Evolutionary conservation across 805 yeast genomes (phyloP).

Genomic region (Tetrapisispora fleetii): DNA sequence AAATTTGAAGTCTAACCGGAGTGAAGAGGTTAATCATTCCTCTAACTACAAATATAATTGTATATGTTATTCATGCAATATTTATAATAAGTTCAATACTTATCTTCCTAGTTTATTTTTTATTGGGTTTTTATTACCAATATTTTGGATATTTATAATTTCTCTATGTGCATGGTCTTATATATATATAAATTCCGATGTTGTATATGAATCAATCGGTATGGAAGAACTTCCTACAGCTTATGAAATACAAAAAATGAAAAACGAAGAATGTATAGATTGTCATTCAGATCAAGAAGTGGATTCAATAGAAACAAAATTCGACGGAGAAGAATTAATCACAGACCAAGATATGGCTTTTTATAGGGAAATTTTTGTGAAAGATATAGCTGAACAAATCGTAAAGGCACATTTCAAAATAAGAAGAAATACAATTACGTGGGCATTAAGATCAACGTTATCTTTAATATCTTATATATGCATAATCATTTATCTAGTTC

Average conservation of each 20-base stretch:
- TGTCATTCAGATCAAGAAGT: not conserved
- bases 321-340: not conserved
- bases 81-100: conserved; percentile 1
- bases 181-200: conserved; percentile 15
- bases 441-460: conserved; percentile 10
- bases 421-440: conserved; percentile 8
- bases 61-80: conserved; percentile 18
- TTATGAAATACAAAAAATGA: conserved; percentile 12
- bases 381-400: conserved; percentile 9
- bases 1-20: not conserved
- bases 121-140: conserved; percentile 19
- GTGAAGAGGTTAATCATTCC: not conserved
- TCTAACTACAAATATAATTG: conserved; percentile 9
- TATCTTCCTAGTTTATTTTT: conserved; percentile 11
- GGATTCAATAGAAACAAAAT: not conserved
- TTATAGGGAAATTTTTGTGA: conserved; percentile 6
- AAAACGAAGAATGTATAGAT: not conserved
- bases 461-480: not conserved
- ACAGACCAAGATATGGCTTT: not conserved
- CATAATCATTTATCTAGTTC: not conserved
- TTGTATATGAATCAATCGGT: conserved; percentile 13
- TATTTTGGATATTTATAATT: conserved; percentile 15
- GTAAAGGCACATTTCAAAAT: conserved; percentile 10
- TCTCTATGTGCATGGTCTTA: conserved; percentile 13
- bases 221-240: conserved; percentile 23